Evolutionary conservation across 805 yeast genomes (phyloP).

Genomic region (Suhomyces sp.): DNA sequence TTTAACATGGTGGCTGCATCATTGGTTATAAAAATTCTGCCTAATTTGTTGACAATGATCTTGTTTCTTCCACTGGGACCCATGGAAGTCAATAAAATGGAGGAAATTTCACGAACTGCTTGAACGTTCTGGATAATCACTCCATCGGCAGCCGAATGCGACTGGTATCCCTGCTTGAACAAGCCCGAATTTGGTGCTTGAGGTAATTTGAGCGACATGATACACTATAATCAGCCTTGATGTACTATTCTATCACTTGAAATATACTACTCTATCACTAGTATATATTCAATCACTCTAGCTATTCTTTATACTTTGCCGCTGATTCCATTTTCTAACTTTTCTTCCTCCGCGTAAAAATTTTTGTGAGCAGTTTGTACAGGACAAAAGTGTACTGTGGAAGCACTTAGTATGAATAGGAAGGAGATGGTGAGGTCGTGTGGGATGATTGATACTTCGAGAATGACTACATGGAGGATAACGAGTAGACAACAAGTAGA

Average conservation of each 20-base stretch:
- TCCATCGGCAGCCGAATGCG: constrained; percentile 86
- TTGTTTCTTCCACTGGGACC: constrained; percentile 98
- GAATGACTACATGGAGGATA: too few species aligned
- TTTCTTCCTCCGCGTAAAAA: constrained; percentile 1
- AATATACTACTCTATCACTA: too few species aligned
- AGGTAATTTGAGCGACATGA: constrained; percentile 88
- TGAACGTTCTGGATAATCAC: constrained; percentile 89
- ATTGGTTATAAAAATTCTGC: constrained; percentile 84
- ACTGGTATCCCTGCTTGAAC: constrained; percentile 92
- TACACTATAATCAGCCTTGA: too few species aligned
- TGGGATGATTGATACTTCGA: too few species aligned
- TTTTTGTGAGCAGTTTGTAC: not conserved
- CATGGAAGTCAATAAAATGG: constrained; percentile 88
- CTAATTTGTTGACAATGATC: constrained; percentile 85
- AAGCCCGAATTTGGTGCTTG: constrained; percentile 90
- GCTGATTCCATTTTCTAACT: not conserved
- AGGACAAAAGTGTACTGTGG: too few species aligned
- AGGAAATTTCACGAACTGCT: constrained; percentile 90
- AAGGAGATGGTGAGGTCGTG: too few species aligned
- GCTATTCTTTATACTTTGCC: too few species aligned
- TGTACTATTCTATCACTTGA: too few species aligned
- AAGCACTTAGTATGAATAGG: too few species aligned
- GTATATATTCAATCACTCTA: too few species aligned
- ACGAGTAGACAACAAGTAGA: too few species aligned
- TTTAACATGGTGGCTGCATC: constrained; percentile 98